These are phyloP conservation scores for Colletotrichum melonis DNA, from an alignment of 2,329 filamentous ascomycete species.

Conservation along the genomic window DNA sequence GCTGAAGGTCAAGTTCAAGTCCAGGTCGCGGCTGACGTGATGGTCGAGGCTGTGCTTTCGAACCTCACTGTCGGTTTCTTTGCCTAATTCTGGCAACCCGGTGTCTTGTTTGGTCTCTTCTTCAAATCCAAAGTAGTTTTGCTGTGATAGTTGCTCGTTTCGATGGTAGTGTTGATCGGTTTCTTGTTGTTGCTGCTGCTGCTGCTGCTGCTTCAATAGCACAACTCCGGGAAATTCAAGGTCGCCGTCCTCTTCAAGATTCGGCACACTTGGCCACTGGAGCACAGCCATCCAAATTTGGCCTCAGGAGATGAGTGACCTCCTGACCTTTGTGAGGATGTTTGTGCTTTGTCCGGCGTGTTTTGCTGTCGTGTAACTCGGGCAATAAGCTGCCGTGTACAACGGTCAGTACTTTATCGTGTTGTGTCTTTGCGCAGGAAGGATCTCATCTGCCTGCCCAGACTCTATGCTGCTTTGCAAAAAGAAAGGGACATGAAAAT, in stretches of 20 bases:
- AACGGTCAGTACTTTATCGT: background rate
- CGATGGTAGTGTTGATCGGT: background rate
- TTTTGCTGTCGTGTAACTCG: background rate
- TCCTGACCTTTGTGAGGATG: background rate
- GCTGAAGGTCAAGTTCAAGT: background rate
- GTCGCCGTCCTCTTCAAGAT: background rate
- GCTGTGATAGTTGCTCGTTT: background rate
- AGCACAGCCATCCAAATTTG: constrained; percentile 11
- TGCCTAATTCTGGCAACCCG: background rate
- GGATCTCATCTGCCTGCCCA: background rate
- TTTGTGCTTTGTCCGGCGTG: background rate
- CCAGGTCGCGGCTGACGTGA: background rate
- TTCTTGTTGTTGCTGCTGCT: background rate
- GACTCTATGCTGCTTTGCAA: background rate
- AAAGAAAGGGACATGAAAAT: background rate
- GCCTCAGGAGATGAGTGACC: background rate
- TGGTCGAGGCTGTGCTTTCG: background rate
- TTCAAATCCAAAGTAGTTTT: background rate
- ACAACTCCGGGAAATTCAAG: background rate
- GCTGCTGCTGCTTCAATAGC: background rate
- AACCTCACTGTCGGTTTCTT: background rate
- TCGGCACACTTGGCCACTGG: constrained; percentile 10
- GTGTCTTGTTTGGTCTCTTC: background rate
- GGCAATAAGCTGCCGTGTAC: background rate
- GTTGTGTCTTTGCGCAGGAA: background rate